Evolutionary conservation across 495 filamentous ascomycete species (phyloP).

Genomic region (Penicillium parvum): DNA sequence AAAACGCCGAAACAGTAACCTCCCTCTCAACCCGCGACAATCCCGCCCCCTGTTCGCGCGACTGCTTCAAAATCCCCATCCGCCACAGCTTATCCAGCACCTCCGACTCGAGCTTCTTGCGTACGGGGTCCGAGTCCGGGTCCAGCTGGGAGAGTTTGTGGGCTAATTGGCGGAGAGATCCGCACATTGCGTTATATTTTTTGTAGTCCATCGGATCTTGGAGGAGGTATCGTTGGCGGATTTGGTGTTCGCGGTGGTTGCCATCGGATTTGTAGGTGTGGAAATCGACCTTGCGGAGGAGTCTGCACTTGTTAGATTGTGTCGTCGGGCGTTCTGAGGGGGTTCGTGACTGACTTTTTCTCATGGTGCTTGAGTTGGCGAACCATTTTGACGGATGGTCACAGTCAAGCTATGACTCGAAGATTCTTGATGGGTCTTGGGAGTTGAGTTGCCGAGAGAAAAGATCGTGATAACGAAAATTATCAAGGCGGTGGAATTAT

Average conservation of each 20-base stretch:
- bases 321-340: not conserved
- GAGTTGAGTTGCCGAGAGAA: conserved; percentile 7
- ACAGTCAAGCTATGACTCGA: not conserved
- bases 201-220: conserved; percentile 79
- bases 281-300: conserved; percentile 92
- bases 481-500: conserved; percentile 28
- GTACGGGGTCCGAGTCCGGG: conserved; percentile 69
- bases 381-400: conserved; percentile 57
- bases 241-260: conserved; percentile 72
- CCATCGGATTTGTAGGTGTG: conserved; percentile 87
- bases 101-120: conserved; percentile 74
- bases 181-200: conserved; percentile 84
- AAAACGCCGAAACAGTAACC: conserved; percentile 81
- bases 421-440: not conserved
- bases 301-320: conserved; percentile 32
- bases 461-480: conserved; percentile 26
- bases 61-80: conserved; percentile 78
- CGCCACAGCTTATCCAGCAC: conserved; percentile 84
- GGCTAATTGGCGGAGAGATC: conserved; percentile 79
- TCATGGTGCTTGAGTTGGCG: conserved; percentile 92
- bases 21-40: conserved; percentile 81
- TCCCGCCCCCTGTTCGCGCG: conserved; percentile 49
- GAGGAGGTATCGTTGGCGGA: conserved; percentile 83
- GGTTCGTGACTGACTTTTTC: conserved; percentile 50
- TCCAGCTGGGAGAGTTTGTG: conserved; percentile 75